Conservation (phyloP, 2,329 filamentous ascomycete genomes). For the Fusarium solani-melongenae region DNA sequence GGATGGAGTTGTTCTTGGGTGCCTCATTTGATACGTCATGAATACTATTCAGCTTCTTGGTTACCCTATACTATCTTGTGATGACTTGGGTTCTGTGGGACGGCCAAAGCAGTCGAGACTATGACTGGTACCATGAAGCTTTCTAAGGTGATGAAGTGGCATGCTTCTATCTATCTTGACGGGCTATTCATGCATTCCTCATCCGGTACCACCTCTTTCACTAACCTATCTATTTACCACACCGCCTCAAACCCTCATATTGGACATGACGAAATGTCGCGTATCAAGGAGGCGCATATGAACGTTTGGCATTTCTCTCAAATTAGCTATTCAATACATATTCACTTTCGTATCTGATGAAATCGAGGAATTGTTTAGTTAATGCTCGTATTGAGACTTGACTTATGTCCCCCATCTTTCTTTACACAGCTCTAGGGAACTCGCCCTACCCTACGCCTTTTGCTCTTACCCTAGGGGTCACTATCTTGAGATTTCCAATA, state of each 20-base stretch:
- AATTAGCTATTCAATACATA: background rate
- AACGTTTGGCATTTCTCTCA: background rate
- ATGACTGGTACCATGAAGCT: background rate
- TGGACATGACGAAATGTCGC: background rate
- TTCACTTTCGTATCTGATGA: background rate
- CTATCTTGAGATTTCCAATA: background rate
- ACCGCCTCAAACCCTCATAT: background rate
- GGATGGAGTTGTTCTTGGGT: slow-evolving; percentile 29
- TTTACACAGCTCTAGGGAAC: background rate
- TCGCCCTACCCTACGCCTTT: background rate
- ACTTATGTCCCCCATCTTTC: background rate
- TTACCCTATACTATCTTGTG: background rate
- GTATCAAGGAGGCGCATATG: background rate
- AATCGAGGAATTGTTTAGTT: background rate
- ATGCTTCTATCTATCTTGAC: background rate
- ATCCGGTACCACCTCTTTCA: too few relatives aligned
- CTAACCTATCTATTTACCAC: background rate
- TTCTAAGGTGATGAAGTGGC: background rate
- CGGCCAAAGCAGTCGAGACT: background rate
- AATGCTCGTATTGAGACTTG: background rate
- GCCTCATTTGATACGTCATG: slow-evolving; percentile 10
- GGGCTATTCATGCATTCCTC: background rate
- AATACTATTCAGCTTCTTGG: slow-evolving; percentile 7
- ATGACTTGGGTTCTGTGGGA: background rate
- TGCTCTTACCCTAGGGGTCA: background rate